Evolutionary conservation across 257 asterid genomes (phyloP).

Genomic region (Coffea canephora): DNA sequence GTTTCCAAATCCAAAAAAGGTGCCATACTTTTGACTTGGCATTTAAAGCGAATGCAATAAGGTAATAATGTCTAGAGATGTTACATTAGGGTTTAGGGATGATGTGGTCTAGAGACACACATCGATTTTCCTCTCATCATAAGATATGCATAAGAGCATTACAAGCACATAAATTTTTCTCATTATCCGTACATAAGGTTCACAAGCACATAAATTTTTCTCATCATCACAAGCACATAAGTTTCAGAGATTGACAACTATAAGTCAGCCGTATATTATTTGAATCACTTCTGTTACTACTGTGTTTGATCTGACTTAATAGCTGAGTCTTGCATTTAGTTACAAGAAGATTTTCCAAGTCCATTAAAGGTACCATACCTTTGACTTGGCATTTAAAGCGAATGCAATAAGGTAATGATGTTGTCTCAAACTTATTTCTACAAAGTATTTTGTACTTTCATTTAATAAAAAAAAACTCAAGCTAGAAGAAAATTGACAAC

Average conservation of each 20-base stretch:
- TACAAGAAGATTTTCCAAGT: not conserved
- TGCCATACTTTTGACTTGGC: not conserved
- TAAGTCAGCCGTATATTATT: not conserved
- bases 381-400: not conserved
- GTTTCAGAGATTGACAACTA: not conserved
- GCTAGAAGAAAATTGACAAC: not conserved
- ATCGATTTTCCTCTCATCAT: not conserved
- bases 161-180: not conserved
- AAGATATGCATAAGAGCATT: not conserved
- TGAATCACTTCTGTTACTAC: not conserved
- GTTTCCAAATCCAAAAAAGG: not conserved
- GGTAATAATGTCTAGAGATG: not conserved
- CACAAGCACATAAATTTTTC: not conserved
- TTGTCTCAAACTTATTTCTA: not conserved
- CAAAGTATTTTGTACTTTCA: not conserved
- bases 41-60: too few species aligned
- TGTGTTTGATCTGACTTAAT: not conserved
- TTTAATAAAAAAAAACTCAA: not conserved
- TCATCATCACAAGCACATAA: too few species aligned
- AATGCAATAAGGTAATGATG: not conserved
- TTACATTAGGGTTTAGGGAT: too few species aligned
- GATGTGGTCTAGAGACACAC: not conserved
- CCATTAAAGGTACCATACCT: too few species aligned
- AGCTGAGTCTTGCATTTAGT: not conserved
- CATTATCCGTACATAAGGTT: too few species aligned